Evolutionary conservation across 2,329 filamentous ascomycete species (phyloP).

Genomic region (Rhynchosporium agropyri): DNA sequence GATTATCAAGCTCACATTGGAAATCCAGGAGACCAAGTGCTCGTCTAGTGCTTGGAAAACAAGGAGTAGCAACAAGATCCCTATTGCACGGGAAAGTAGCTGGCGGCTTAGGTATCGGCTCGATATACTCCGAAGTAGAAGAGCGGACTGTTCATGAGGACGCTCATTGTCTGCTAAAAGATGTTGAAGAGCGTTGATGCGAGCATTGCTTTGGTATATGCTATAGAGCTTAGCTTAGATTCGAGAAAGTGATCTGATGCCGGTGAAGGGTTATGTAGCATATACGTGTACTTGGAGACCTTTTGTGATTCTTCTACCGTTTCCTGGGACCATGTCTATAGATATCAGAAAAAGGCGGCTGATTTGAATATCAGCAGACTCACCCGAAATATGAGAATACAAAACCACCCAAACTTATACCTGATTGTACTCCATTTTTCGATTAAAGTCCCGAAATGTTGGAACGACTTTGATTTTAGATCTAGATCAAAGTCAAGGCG

Average conservation of each 20-base stretch:
- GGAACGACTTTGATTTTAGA: no score
- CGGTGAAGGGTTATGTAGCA: neutral
- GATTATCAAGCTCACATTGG: neutral
- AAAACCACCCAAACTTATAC: no score
- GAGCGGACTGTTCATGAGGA: neutral
- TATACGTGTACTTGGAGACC: neutral
- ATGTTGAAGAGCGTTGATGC: neutral
- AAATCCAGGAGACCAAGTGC: conserved; percentile 11
- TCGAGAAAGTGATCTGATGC: neutral
- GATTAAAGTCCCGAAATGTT: no score
- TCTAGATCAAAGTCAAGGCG: no score
- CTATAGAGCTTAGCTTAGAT: neutral
- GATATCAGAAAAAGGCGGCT: no score
- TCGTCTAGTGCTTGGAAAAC: conserved; percentile 2
- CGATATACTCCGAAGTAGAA: neutral
- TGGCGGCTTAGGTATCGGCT: neutral
- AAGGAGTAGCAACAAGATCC: conserved; percentile 5
- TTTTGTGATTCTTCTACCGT: no score
- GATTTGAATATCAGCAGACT: no score
- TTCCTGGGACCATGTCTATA: no score
- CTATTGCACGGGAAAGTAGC: conserved; percentile 1
- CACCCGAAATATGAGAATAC: no score
- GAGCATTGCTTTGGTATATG: neutral
- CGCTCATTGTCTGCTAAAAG: neutral
- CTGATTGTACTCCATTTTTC: no score